phyloP scores from a whole-genome alignment of 164 flowering plant genomes.

The Vitis cinerea region DNA sequence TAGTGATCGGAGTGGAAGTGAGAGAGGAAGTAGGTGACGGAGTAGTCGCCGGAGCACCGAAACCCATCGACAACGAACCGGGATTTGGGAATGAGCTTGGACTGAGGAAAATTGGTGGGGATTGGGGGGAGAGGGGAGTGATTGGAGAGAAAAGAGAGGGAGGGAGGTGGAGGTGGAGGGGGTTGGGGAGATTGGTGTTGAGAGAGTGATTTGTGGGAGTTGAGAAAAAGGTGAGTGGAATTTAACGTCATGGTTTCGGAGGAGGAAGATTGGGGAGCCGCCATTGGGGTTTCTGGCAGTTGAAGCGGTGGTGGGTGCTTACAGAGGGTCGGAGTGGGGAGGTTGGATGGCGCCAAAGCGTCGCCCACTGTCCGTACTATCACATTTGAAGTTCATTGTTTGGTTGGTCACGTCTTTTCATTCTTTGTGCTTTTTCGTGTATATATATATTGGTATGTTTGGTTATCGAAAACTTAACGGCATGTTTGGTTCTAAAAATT shows the following conservation, averaged over 20 bases:
- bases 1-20: slow-evolving; percentile 97
- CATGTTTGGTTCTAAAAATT: no score
- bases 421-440: no score
- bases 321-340: neutral
- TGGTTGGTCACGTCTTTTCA: no score
- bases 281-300: slow-evolving; percentile 2
- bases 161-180: neutral
- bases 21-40: slow-evolving; percentile 78
- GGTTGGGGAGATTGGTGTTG: neutral
- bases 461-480: no score
- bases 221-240: slow-evolving; percentile 41
- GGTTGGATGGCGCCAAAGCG: neutral
- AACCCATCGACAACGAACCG: slow-evolving; percentile 74
- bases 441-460: no score
- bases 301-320: neutral
- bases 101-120: slow-evolving; percentile 48
- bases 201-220: slow-evolving; percentile 27
- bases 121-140: slow-evolving; percentile 33
- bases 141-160: slow-evolving; percentile 35
- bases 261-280: slow-evolving; percentile 14
- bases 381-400: no score
- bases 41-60: slow-evolving; percentile 53
- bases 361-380: neutral
- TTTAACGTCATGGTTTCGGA: slow-evolving; percentile 39
- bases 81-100: slow-evolving; percentile 70